Conservation (phyloP, 2,329 filamentous ascomycete genomes). For the Westerdykella aurantiaca region DNA sequence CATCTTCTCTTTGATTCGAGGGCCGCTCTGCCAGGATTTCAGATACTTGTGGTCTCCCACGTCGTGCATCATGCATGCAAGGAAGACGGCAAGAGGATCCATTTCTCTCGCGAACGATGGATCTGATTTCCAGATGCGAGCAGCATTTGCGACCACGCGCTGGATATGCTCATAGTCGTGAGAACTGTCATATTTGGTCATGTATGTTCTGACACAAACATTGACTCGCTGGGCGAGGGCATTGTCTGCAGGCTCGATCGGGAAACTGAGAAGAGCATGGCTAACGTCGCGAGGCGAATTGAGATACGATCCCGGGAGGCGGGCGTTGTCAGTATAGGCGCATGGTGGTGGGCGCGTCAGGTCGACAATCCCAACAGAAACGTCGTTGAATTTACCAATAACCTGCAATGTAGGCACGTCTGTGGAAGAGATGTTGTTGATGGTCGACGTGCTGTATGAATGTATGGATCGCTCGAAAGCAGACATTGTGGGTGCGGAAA, state of each 20-base stretch:
- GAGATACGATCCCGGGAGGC: constrained; percentile 1
- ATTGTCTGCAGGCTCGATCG: not conserved
- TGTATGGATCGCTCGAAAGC: no score
- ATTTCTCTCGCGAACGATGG: constrained; percentile 21
- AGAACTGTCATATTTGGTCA: constrained; percentile 68
- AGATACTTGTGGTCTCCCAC: constrained; percentile 78
- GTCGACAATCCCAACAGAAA: not conserved
- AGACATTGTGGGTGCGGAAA: no score
- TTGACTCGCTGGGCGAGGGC: constrained; percentile 17
- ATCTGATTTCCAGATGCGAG: constrained; percentile 53
- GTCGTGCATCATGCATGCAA: constrained; percentile 62
- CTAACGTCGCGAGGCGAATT: not conserved
- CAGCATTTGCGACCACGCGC: constrained; percentile 63
- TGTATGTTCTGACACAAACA: constrained; percentile 1
- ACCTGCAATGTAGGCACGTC: no score
- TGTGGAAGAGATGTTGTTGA: no score
- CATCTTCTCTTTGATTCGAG: constrained; percentile 51
- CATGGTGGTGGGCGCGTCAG: not conserved
- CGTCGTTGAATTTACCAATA: no score
- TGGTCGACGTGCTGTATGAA: no score
- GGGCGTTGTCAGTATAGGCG: not conserved
- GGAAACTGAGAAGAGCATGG: not conserved
- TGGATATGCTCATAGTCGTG: constrained; percentile 78
- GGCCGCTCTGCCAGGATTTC: constrained; percentile 30
- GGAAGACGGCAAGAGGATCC: constrained; percentile 53